Evolutionary conservation across 257 asterid species (phyloP), one percentile per base, ranked within the genome.

Genomic region (Salvia hispanica): DNA sequence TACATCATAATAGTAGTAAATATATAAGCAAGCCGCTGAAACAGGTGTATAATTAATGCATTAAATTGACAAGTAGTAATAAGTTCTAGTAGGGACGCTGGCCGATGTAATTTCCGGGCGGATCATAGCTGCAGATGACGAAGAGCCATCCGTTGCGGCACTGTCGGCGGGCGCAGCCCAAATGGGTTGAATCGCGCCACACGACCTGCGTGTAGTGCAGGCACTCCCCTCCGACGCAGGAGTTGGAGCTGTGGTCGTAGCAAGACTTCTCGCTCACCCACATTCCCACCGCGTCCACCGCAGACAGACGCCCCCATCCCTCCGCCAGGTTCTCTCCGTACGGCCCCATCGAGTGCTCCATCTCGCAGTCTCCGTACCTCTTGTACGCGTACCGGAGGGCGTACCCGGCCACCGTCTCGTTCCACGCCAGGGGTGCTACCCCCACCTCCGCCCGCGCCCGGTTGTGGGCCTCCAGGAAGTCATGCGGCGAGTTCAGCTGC

Each of bases 291-390:
- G 78, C 85, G 1, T 70, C 80, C n/a, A 9, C 57, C 3, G 70
- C 75, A 0, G 71, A 58, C 39, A 82, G 70, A 40, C 66, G 46
- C 5, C 57, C 72, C 61, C 44, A 40, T 64, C 85, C 80, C 67
- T 62, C 72, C 45, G 83, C 85, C 2, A 84, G 58, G 60, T 82
- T 82, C 64, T 84, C 90, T 0, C 86, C 90, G 33, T 80, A 84
- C 0, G 82, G 81, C 12, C 85, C 87, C 4, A 2, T 3, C 5
- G 87, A 82, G 45, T 76, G 84, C 58, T 61, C 62, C 72, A 80
- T 12, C 0, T 5, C 14, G 48, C 86, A 81, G 13, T 78, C 81
- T 1, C 12, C 51, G 36, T 4, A 44, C 5, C 78, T 70, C 31
- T n/a, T 6, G 0, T 62, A 39, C 6, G 81, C 83, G 53, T 78